phyloP scores from a whole-genome alignment of 2,329 filamentous ascomycete genomes.

The Colletotrichum sp. region DNA sequence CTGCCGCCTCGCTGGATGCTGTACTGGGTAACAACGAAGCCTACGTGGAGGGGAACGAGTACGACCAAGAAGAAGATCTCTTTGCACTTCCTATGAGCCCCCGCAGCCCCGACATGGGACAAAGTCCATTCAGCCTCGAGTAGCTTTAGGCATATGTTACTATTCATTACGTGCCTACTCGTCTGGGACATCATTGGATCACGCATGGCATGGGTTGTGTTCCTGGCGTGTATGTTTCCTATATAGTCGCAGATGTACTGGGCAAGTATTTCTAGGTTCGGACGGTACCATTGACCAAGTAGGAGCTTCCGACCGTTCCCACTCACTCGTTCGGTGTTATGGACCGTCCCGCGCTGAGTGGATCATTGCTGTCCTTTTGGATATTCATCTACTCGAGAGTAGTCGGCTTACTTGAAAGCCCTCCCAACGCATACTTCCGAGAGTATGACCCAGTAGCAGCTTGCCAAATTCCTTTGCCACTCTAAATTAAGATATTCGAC shows the following conservation, averaged over 20 bases:
- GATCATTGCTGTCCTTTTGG: background rate
- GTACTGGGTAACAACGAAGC: slow-evolving; percentile 38
- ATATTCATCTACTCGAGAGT: background rate
- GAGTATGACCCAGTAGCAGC: background rate
- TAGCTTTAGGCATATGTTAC: background rate
- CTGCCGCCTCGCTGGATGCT: slow-evolving; percentile 42
- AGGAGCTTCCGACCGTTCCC: background rate
- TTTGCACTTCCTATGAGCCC: slow-evolving; percentile 90
- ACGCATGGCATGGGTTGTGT: background rate
- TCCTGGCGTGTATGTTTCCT: background rate
- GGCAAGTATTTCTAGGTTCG: background rate
- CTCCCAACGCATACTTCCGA: background rate
- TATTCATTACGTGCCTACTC: background rate
- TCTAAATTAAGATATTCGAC: background rate
- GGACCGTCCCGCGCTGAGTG: background rate
- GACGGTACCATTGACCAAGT: background rate
- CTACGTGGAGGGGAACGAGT: slow-evolving; percentile 33
- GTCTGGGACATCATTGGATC: background rate
- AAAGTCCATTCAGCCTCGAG: slow-evolving; percentile 74
- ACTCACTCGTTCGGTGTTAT: background rate
- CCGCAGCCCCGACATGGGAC: slow-evolving; percentile 83
- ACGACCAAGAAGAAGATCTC: slow-evolving; percentile 76
- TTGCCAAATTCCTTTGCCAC: background rate
- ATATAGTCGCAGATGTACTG: background rate
- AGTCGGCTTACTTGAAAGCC: background rate